These are phyloP conservation scores for Dryas alaskensis DNA, from an alignment of 306 rosid genomes.

Conservation along the genomic window DNA sequence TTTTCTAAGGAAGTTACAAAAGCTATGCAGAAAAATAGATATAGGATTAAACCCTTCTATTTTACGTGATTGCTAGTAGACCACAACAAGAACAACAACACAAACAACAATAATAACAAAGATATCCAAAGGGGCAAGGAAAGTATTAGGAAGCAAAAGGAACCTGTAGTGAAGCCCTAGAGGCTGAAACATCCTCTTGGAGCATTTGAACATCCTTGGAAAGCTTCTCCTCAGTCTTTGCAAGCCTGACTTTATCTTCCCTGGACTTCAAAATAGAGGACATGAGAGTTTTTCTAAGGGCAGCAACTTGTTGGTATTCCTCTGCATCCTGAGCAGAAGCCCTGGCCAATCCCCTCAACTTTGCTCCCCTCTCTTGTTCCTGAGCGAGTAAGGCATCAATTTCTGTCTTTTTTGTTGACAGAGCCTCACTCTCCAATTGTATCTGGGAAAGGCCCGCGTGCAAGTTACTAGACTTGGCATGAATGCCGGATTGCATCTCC, in stretches of 20 bases:
- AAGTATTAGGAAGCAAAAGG: neutral
- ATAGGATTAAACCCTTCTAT: neutral
- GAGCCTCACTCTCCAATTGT: conserved; percentile 46
- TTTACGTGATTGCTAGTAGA: neutral
- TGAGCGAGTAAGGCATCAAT: conserved; percentile 44
- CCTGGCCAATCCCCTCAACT: conserved; percentile 48
- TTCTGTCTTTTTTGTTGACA: conserved; percentile 50
- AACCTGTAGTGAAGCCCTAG: conserved; percentile 77
- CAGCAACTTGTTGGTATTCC: conserved; percentile 42
- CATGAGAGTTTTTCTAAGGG: conserved; percentile 62
- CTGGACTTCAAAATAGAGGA: conserved; percentile 54
- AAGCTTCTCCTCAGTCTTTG: conserved; percentile 65
- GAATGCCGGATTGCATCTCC: conserved; percentile 55
- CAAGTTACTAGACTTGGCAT: conserved; percentile 49
- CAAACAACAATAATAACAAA: neutral
- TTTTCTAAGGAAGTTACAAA: neutral
- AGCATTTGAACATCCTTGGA: conserved; percentile 56
- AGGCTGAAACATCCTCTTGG: conserved; percentile 56
- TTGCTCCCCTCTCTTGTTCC: conserved; percentile 54
- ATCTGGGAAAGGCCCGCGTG: conserved; percentile 51
- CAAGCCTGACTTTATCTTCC: conserved; percentile 60
- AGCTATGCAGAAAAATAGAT: neutral
- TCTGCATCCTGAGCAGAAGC: conserved; percentile 65
- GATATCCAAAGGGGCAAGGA: neutral
- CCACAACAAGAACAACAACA: too few species aligned